A percentile compares a stretch with the other conserved stretches of the same genome.
Evolutionary conservation across 108 stramenopile genomes (phyloP).

Genomic region (Pseudonitzschia pungens): DNA sequence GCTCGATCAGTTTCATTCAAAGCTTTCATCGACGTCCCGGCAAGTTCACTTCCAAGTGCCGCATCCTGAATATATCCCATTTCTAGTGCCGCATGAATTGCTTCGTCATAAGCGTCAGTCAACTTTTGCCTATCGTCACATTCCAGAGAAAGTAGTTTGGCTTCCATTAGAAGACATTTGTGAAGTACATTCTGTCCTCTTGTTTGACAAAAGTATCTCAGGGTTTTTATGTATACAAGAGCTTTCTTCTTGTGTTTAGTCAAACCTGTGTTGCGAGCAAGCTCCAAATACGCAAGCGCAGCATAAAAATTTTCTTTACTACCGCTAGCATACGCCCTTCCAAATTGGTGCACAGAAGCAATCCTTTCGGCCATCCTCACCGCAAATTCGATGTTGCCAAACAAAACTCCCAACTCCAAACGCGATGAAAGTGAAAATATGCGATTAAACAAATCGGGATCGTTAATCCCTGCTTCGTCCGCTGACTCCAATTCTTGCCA

Average conservation of each 20-base stretch:
- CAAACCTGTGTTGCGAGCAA: not conserved
- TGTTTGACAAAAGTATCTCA: slow-evolving; percentile 13
- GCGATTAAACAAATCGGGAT: slow-evolving; percentile 10
- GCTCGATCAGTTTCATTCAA: not conserved
- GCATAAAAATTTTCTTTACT: slow-evolving; percentile 20
- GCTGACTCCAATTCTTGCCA: slow-evolving; percentile 23
- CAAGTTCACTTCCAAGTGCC: slow-evolving; percentile 30
- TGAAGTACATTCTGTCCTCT: slow-evolving; percentile 17
- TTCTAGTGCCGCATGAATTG: slow-evolving; percentile 26
- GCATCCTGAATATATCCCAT: slow-evolving; percentile 35
- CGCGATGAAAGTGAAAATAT: slow-evolving; percentile 20
- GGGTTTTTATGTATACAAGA: not conserved
- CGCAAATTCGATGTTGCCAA: slow-evolving; percentile 30
- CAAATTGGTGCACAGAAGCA: not conserved
- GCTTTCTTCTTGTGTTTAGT: slow-evolving; percentile 9
- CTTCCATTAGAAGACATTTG: slow-evolving; percentile 28
- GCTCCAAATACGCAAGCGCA: slow-evolving; percentile 21
- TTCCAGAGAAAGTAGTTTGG: slow-evolving; percentile 21
- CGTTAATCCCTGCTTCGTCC: not conserved
- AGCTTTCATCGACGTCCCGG: slow-evolving; percentile 24
- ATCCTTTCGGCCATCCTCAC: slow-evolving; percentile 20
- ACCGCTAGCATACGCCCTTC: slow-evolving; percentile 7
- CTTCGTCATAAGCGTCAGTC: slow-evolving; percentile 24
- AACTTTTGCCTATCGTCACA: slow-evolving; percentile 14
- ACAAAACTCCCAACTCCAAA: slow-evolving; percentile 29